These are phyloP conservation scores for Plasmodium yoelii DNA, from an alignment of 169 alveolate genomes.

Conservation along the genomic window DNA sequence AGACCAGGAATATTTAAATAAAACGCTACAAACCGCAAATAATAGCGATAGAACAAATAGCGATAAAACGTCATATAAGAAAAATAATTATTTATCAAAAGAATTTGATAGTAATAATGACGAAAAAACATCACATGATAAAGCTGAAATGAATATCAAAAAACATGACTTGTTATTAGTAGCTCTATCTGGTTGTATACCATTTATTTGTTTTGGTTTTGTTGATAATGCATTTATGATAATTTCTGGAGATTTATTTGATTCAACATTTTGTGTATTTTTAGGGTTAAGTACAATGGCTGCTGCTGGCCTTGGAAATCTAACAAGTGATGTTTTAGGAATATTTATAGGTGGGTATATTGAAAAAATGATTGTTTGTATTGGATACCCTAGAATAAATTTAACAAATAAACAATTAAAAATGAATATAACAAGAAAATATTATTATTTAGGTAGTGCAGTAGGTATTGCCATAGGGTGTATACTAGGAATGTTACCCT, in stretches of 20 bases:
- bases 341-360: conserved; percentile 78
- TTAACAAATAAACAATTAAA: conserved; percentile 66
- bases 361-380: conserved; percentile 42
- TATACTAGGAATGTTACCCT: conserved; percentile 57
- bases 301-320: conserved; percentile 83
- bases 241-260: conserved; percentile 80
- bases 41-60: not conserved
- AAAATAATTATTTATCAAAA: not conserved
- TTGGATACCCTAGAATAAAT: conserved; percentile 36
- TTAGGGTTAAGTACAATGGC: conserved; percentile 84
- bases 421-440: conserved; percentile 64
- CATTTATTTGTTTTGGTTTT: conserved; percentile 82
- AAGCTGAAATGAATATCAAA: conserved; percentile 70
- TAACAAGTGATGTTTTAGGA: conserved; percentile 76
- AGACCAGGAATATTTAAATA: not conserved
- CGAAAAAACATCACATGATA: conserved; percentile 51
- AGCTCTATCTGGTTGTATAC: conserved; percentile 75
- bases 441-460: conserved; percentile 70
- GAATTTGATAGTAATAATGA: conserved; percentile 21
- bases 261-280: conserved; percentile 77
- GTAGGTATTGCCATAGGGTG: conserved; percentile 69
- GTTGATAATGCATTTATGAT: conserved; percentile 83
- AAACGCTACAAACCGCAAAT: not conserved
- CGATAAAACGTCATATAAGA: not conserved
- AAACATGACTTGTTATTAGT: conserved; percentile 54